Percentiles rank a stretch among this genome's conserved stretches.
phyloP scores from a whole-genome alignment of 2,329 filamentous ascomycete genomes.

The Cladobotryum mycophilum region DNA sequence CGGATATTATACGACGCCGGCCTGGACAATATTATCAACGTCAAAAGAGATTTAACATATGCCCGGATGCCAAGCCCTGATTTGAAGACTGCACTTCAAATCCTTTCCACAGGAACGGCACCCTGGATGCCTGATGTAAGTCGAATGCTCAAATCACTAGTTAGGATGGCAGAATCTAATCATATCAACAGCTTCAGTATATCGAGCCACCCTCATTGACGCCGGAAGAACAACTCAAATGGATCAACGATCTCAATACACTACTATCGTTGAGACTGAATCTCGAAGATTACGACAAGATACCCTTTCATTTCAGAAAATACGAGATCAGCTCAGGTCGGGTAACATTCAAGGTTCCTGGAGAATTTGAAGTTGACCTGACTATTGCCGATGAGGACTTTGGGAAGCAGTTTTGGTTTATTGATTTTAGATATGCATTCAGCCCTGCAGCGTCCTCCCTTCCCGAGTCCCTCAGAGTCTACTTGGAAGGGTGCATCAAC shows the following conservation, averaged over 20 bases:
- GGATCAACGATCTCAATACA: constrained; percentile 76
- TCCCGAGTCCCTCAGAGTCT: constrained; percentile 55
- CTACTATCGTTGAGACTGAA: constrained; percentile 77
- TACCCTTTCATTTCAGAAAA: constrained; percentile 67
- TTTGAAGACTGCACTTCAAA: constrained; percentile 78
- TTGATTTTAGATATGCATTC: constrained; percentile 84
- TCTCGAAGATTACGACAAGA: constrained; percentile 70
- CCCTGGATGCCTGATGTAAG: constrained; percentile 73
- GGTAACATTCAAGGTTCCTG: constrained; percentile 75
- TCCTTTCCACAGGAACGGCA: constrained; percentile 72
- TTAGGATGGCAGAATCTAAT: not conserved
- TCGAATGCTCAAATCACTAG: constrained; percentile 11
- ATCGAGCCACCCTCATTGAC: constrained; percentile 67
- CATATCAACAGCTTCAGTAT: constrained; percentile 60
- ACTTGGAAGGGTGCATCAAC: constrained; percentile 69
- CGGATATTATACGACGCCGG: constrained; percentile 54
- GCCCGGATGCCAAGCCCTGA: constrained; percentile 85
- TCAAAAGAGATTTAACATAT: constrained; percentile 65
- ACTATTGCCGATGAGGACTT: constrained; percentile 83
- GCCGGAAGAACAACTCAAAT: constrained; percentile 64
- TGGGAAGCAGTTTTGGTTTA: constrained; percentile 83
- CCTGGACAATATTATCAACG: constrained; percentile 58
- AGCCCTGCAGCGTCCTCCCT: constrained; percentile 58
- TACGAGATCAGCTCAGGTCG: constrained; percentile 80
- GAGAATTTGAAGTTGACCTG: constrained; percentile 89